These are phyloP conservation scores for Sordariomycetes sp. DNA, from an alignment of 2,329 filamentous ascomycete genomes.

Conservation along the genomic window DNA sequence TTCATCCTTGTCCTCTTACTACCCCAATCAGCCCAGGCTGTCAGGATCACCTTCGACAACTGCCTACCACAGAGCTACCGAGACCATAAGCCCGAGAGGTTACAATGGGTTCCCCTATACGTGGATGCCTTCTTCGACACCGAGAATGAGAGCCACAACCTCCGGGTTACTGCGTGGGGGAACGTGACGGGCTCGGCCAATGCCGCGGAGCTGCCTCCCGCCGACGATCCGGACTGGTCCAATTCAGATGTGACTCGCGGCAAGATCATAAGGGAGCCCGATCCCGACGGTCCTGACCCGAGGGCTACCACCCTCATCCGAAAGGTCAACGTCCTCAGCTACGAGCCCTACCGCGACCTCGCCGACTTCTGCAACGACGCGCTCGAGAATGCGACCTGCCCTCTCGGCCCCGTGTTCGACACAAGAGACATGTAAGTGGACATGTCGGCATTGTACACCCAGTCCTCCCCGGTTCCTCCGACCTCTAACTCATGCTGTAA, in stretches of 20 bases:
- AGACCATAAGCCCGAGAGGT: conserved; percentile 37
- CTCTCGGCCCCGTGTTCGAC: conserved; percentile 60
- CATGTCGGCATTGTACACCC: background rate
- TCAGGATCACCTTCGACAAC: conserved; percentile 68
- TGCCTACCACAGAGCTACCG: conserved; percentile 56
- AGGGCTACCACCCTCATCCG: conserved; percentile 62
- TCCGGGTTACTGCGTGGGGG: conserved; percentile 74
- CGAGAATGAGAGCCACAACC: conserved; percentile 41
- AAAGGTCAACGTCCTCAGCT: conserved; percentile 63
- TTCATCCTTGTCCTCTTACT: conserved; percentile 20
- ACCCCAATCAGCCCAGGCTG: conserved; percentile 37
- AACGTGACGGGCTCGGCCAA: conserved; percentile 71
- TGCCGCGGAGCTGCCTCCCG: conserved; percentile 42
- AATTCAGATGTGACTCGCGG: conserved; percentile 48
- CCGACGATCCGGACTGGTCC: conserved; percentile 45
- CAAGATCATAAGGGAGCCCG: conserved; percentile 61
- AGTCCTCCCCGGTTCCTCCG: background rate
- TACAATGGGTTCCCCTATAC: conserved; percentile 70
- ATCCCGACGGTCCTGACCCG: conserved; percentile 26
- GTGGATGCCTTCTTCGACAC: conserved; percentile 65
- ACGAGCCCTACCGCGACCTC: conserved; percentile 47
- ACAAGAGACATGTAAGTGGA: conserved; percentile 22
- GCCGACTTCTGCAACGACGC: conserved; percentile 53
- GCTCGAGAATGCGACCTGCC: conserved; percentile 53
- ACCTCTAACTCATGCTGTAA: conserved; percentile 1